Percentiles rank a stretch among this genome's conserved stretches.
Conservation (phyloP, 2,329 filamentous ascomycete species). For the Cryphonectria japonica region DNA sequence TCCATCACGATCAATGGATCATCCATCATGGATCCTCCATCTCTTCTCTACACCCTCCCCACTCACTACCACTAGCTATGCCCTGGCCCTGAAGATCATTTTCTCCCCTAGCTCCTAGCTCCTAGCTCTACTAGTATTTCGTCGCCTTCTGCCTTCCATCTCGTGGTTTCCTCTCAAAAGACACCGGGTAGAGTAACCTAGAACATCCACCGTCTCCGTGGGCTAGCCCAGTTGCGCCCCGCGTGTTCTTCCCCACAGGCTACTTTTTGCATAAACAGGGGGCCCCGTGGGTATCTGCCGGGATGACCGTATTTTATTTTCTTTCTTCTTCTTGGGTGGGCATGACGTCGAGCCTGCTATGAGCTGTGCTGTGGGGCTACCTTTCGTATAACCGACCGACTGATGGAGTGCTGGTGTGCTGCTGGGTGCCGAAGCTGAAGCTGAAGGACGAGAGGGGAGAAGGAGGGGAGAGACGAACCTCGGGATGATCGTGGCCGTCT, state of each 20-base stretch:
- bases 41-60: not conserved
- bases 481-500: not conserved
- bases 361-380: not conserved
- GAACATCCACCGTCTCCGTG: not conserved
- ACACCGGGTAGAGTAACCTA: not conserved
- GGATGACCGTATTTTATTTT: not conserved
- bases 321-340: not conserved
- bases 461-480: no score
- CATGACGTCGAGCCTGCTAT: not conserved
- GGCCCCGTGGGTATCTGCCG: not conserved
- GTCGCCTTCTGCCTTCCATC: not conserved
- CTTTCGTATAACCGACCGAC: no score
- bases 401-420: no score
- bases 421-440: not conserved
- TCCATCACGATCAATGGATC: not conserved
- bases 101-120: no score
- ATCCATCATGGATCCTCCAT: not conserved
- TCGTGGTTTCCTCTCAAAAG: not conserved
- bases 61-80: no score
- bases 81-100: not conserved
- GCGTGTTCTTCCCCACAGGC: not conserved
- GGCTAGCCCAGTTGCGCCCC: not conserved
- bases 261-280: no score
- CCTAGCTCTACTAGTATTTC: no score
- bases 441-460: not conserved